A percentile compares a stretch with the other conserved stretches of the same genome.
Evolutionary conservation across 306 rosid species (phyloP).

Genomic region (Elaeagnus macrophylla): DNA sequence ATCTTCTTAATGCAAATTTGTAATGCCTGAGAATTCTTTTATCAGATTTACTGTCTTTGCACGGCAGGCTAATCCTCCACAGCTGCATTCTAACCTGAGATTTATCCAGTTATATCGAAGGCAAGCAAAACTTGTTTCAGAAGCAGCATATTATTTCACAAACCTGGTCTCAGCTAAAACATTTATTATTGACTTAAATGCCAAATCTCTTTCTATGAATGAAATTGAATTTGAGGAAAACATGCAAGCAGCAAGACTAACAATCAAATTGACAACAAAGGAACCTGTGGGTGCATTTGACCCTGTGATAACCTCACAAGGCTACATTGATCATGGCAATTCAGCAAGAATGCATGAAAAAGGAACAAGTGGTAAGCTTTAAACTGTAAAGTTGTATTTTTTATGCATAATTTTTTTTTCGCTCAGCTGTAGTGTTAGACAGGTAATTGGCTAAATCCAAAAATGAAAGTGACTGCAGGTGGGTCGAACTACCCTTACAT

Average conservation of each 20-base stretch:
- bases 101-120: slow-evolving; percentile 51
- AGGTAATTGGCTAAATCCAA: no score
- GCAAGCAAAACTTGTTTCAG: slow-evolving; percentile 58
- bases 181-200: slow-evolving; percentile 50
- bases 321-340: slow-evolving; percentile 13
- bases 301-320: slow-evolving; percentile 17
- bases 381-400: background rate
- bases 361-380: slow-evolving; percentile 31
- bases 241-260: slow-evolving; percentile 47
- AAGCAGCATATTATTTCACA: slow-evolving; percentile 42
- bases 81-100: slow-evolving; percentile 61
- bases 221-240: slow-evolving; percentile 46
- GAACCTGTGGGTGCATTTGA: slow-evolving; percentile 18
- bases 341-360: slow-evolving; percentile 14
- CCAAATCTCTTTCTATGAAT: slow-evolving; percentile 41
- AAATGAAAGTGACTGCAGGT: slow-evolving; percentile 10
- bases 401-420: background rate
- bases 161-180: slow-evolving; percentile 50
- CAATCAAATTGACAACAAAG: slow-evolving; percentile 14
- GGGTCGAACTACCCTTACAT: slow-evolving; percentile 42
- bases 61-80: slow-evolving; percentile 61
- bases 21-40: background rate
- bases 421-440: no score
- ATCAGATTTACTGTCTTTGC: slow-evolving; percentile 4
- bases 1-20: no score